Percentiles rank a stretch among this genome's conserved stretches.
Conservation (phyloP, 176 grass and related monocot genomes). For the Oryza nivara region DNA sequence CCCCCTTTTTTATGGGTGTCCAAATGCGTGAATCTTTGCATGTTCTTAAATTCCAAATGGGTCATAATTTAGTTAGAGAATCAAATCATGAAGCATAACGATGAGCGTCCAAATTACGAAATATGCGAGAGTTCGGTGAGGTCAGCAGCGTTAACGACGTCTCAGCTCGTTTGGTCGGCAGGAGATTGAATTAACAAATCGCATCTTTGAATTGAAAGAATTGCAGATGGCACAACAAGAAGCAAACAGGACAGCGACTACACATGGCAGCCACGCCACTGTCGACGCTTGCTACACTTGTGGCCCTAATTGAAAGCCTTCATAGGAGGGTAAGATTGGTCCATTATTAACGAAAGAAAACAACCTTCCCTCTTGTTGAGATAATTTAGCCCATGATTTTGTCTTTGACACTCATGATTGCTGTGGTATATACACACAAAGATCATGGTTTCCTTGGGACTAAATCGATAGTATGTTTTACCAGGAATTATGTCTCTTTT, state of each 20-base stretch:
- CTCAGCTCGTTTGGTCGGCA: background rate
- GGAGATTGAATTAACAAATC: background rate
- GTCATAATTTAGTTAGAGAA: background rate
- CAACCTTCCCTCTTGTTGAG: background rate
- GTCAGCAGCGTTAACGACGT: background rate
- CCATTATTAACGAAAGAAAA: background rate
- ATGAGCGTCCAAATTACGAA: background rate
- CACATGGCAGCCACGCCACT: background rate
- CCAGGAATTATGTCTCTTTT: too few relatives aligned
- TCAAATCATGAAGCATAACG: background rate
- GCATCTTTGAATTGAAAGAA: background rate
- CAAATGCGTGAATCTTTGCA: background rate
- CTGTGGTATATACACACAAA: background rate
- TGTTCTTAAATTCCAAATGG: background rate
- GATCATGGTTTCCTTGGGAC: too few relatives aligned
- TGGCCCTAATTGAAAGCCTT: background rate
- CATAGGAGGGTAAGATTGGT: background rate
- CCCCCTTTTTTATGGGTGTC: background rate
- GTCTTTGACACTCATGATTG: background rate
- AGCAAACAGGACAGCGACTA: background rate
- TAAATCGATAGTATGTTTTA: too few relatives aligned
- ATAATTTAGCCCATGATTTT: background rate
- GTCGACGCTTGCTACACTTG: background rate
- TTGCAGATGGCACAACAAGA: background rate
- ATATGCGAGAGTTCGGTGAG: background rate